Percentiles rank a stretch among this genome's conserved stretches.
These are phyloP conservation scores for Chlamydomonas schloesseri DNA, from an alignment of 139 green algal genomes.

Conservation along the genomic window DNA sequence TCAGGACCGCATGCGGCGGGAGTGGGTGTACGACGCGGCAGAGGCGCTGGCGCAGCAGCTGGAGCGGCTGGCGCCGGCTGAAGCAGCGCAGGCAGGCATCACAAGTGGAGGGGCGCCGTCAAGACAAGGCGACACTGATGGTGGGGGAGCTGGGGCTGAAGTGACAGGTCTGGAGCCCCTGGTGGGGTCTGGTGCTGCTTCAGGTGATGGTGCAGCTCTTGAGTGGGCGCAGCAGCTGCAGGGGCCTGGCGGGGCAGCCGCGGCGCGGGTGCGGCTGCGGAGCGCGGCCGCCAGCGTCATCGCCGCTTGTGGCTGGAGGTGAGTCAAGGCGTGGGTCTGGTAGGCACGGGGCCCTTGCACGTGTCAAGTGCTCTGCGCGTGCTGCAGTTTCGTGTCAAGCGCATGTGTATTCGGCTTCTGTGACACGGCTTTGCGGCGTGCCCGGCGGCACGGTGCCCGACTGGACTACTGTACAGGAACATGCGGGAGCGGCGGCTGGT, in stretches of 20 bases:
- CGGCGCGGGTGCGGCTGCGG: background rate
- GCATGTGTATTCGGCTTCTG: too few species aligned
- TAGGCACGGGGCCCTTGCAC: too few species aligned
- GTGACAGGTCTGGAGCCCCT: too few species aligned
- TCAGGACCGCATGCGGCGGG: constrained; percentile 1
- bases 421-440: too few species aligned
- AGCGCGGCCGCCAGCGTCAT: constrained; percentile 20
- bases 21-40: constrained; percentile 30
- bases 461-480: constrained; percentile 14
- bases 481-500: constrained; percentile 22
- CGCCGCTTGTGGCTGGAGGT: constrained; percentile 23
- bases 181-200: too few species aligned
- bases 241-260: background rate
- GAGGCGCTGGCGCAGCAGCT: background rate
- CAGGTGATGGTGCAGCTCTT: background rate
- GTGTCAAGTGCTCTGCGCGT: too few species aligned
- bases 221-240: background rate
- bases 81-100: too few species aligned
- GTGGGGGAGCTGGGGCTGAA: background rate
- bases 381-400: too few species aligned
- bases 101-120: too few species aligned
- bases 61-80: background rate
- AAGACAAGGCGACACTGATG: too few species aligned
- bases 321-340: background rate
- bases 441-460: too few species aligned